Base-by-base conservation (phyloP, 495 filamentous ascomycete species). In the Penicillium paxilli region DNA sequence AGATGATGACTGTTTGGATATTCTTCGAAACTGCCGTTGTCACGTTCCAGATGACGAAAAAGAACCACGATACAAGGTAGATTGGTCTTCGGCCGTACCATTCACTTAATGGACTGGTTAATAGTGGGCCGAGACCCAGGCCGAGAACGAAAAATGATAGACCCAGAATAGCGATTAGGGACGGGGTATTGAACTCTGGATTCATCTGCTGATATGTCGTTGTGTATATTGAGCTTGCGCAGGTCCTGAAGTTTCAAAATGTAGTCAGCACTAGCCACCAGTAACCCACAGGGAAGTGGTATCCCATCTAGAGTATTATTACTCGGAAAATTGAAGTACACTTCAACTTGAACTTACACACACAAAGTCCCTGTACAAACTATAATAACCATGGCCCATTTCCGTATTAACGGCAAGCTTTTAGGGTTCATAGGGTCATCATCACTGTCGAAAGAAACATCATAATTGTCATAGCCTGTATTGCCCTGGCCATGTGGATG, bases 21-120 rank as follows among this genome's bases (percentile, higher is more conserved):
- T 42, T 42, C 11, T 42, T 21, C 5, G 40, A 8, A 23, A 42
- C 40, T 2, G 40, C 40, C 7, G 40, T 42, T n/a, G 23, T 20
- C 5, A 42, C 6, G 12, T 42, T 42, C 40, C 40, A 0, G 72
- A 63, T 71, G 88, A 91, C 1, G 87, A 88, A 19, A 66, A 63
- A 25, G 92, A 70, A 23, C 40, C 40, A 42, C 21, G 40, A 10
- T 9, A 42, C 40, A 10, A 42, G 8, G 20, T 42, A 96, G 51
- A 96, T 87, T 12, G 85, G 86, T 16, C 90, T 71, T 6, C 92
- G 80, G 7, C 91, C 92, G 62, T 91, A 93, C 65, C 92, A 93
- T 72, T 93, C 79, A 21, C 81, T 60, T 35, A 86, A 58, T 2
- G 84, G 84, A 8, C 68, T 79, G 16, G 87, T 67, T 42, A 89